Evolutionary conservation across 75 land plant genomes (phyloP).

Genomic region (Cryptomeria japonica): DNA sequence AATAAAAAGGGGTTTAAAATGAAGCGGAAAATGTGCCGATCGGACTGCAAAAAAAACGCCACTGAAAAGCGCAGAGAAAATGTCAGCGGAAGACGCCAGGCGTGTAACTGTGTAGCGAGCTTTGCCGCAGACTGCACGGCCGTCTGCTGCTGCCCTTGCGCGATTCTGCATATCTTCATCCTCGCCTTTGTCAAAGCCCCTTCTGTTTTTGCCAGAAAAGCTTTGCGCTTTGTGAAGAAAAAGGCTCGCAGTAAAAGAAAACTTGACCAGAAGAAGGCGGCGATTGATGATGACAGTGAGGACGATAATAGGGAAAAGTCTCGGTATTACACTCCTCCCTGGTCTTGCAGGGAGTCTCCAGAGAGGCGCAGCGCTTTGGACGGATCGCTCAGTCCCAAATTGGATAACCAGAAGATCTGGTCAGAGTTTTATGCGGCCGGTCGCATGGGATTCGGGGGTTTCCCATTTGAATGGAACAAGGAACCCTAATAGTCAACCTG

Average conservation of each 20-base stretch:
- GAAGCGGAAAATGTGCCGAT: neutral
- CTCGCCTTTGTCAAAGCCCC: conserved; percentile 47
- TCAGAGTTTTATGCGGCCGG: conserved; percentile 2
- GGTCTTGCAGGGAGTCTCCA: neutral
- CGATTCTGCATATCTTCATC: conserved; percentile 21
- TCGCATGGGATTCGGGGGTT: neutral
- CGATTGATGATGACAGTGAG: neutral
- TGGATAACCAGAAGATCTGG: conserved; percentile 4
- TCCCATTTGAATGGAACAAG: neutral
- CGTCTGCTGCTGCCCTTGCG: conserved; percentile 52
- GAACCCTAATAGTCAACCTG: neutral
- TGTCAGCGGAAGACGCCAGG: neutral
- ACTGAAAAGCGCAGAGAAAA: neutral
- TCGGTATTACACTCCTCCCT: neutral
- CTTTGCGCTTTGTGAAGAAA: neutral
- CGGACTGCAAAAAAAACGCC: neutral
- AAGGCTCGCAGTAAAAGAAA: neutral
- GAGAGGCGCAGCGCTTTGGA: too few species aligned
- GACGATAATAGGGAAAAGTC: neutral
- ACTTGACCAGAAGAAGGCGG: neutral
- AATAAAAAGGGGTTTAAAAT: neutral
- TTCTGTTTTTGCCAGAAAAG: conserved; percentile 35
- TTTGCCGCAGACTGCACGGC: conserved; percentile 61
- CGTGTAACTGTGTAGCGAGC: conserved; percentile 20
- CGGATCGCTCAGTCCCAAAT: neutral